Percentiles rank a stretch among this genome's conserved stretches.
Evolutionary conservation across 306 rosid genomes (phyloP).

Genomic region (Inga oerstediana): DNA sequence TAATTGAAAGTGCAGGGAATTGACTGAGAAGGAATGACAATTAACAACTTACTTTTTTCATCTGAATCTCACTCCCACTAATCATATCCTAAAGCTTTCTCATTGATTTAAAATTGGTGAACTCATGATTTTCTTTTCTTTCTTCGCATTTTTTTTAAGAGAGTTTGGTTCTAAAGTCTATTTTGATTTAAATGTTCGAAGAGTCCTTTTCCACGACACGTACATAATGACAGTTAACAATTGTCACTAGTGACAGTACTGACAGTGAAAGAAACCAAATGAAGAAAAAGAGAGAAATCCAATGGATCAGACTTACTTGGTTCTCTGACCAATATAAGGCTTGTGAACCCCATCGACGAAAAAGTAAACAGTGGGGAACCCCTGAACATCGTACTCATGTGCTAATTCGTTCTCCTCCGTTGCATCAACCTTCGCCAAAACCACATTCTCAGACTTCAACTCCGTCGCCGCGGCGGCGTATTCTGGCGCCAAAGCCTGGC

Average conservation of each 20-base stretch:
- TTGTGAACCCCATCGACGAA: conserved; percentile 81
- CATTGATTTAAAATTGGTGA: background rate
- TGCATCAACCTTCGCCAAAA: conserved; percentile 86
- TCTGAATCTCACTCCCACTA: background rate
- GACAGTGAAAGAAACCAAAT: background rate
- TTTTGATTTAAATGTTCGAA: background rate
- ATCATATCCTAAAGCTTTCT: background rate
- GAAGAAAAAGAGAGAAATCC: background rate
- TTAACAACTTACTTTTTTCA: background rate
- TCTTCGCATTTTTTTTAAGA: background rate
- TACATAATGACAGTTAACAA: background rate
- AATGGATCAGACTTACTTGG: conserved; percentile 55
- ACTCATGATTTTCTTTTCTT: background rate
- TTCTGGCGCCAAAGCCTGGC: conserved; percentile 94
- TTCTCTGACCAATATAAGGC: conserved; percentile 77
- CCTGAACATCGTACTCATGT: conserved; percentile 83
- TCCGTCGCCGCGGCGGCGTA: conserved; percentile 92
- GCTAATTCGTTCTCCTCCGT: conserved; percentile 82
- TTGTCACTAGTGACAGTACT: background rate
- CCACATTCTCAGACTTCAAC: conserved; percentile 67
- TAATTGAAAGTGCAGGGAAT: background rate
- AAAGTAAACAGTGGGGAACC: conserved; percentile 78
- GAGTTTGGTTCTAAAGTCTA: background rate
- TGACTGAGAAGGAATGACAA: background rate
- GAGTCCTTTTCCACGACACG: background rate